Evolutionary conservation across 2,329 filamentous ascomycete genomes (phyloP).

Genomic region (Penicillium paneum): DNA sequence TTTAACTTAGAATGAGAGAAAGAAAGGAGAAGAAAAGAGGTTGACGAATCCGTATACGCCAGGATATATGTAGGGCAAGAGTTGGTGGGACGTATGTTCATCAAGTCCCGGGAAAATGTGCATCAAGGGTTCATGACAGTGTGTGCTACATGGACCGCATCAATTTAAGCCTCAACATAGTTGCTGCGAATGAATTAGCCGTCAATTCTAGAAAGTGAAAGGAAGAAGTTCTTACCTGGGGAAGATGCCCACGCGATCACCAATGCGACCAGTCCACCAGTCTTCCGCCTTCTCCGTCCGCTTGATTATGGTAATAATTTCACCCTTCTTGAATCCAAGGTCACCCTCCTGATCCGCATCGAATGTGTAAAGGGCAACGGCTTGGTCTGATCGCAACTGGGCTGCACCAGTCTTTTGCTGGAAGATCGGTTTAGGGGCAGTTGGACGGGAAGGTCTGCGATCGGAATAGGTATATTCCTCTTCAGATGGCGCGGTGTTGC

Average conservation of each 20-base stretch:
- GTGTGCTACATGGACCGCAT: constrained; percentile 22
- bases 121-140: constrained; percentile 7
- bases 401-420: constrained; percentile 41
- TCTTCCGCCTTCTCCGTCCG: constrained; percentile 90
- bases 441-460: constrained; percentile 70
- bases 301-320: constrained; percentile 91
- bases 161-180: constrained; percentile 36
- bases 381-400: constrained; percentile 64
- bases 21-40: not conserved
- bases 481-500: constrained; percentile 39
- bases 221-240: constrained; percentile 59
- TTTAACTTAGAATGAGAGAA: not conserved
- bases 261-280: constrained; percentile 96
- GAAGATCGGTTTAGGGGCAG: constrained; percentile 87
- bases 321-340: constrained; percentile 93
- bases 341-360: constrained; percentile 92
- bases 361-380: constrained; percentile 87
- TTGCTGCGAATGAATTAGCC: constrained; percentile 29
- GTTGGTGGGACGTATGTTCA: constrained; percentile 10
- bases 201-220: not conserved
- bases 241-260: constrained; percentile 83
- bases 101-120: constrained; percentile 16
- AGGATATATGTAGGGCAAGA: constrained; percentile 17
- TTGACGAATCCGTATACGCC: constrained; percentile 17
- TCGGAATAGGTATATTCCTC: constrained; percentile 57